phyloP scores from a whole-genome alignment of 1,284 basidiomycete species.

The Jaminaea rosea region DNA sequence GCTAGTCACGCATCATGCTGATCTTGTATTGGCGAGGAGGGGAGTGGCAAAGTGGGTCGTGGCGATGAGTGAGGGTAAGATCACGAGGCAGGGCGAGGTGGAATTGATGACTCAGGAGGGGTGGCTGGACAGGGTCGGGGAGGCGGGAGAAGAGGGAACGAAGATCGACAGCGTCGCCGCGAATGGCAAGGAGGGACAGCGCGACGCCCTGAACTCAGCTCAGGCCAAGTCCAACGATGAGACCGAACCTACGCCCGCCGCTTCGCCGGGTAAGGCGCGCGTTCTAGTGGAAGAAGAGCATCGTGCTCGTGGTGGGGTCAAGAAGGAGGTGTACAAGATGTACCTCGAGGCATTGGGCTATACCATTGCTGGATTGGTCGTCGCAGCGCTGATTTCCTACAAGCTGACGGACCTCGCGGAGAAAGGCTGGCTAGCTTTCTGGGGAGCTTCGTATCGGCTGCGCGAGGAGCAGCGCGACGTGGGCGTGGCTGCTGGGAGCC shows the following conservation, averaged over 20 bases:
- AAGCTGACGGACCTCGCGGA: slow-evolving; percentile 13
- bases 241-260: background rate
- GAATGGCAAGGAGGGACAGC: slow-evolving; percentile 50
- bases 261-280: slow-evolving; percentile 3
- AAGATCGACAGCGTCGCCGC: background rate
- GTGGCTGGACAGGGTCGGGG: slow-evolving; percentile 9
- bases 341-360: slow-evolving; percentile 16
- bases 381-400: slow-evolving; percentile 6
- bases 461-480: slow-evolving; percentile 15
- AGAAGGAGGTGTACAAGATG: slow-evolving; percentile 10
- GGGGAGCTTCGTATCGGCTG: slow-evolving; percentile 9
- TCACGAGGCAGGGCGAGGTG: background rate
- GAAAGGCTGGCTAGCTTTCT: background rate
- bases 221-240: background rate
- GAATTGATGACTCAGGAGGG: slow-evolving; percentile 45
- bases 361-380: slow-evolving; percentile 5
- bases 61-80: slow-evolving; percentile 23
- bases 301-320: slow-evolving; percentile 11
- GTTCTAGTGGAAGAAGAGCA: slow-evolving; percentile 12
- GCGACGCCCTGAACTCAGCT: background rate
- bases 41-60: slow-evolving; percentile 18
- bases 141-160: background rate
- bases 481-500: background rate
- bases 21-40: slow-evolving; percentile 19
- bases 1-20: slow-evolving; percentile 59